Evolutionary conservation across 164 flowering plant genomes (phyloP).

Genomic region (Berberis thunbergii): DNA sequence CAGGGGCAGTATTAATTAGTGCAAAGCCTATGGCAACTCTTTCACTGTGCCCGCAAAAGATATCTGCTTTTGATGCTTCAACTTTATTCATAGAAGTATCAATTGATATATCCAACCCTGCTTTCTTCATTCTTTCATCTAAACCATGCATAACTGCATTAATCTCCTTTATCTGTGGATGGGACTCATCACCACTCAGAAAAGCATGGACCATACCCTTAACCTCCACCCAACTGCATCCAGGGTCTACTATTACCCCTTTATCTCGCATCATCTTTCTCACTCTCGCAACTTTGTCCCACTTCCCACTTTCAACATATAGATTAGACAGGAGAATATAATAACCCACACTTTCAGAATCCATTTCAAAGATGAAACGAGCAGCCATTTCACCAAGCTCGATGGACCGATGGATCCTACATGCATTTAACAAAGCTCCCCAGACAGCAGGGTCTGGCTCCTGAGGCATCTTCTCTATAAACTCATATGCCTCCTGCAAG

Average conservation of each 20-base stretch:
- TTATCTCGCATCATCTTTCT: constrained; percentile 56
- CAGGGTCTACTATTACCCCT: constrained; percentile 69
- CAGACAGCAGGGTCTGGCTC: constrained; percentile 75
- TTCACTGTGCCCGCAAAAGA: constrained; percentile 94
- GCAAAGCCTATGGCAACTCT: constrained; percentile 70
- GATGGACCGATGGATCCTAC: constrained; percentile 56
- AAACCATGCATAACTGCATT: constrained; percentile 51
- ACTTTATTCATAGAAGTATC: constrained; percentile 20
- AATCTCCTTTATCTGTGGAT: constrained; percentile 65
- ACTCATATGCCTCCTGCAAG: constrained; percentile 55
- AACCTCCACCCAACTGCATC: constrained; percentile 89
- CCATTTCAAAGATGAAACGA: constrained; percentile 44
- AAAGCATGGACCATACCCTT: constrained; percentile 84
- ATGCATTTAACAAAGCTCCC: constrained; percentile 85
- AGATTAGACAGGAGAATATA: constrained; percentile 62
- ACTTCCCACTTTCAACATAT: constrained; percentile 55
- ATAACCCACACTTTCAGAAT: constrained; percentile 49
- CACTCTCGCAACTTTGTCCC: constrained; percentile 71
- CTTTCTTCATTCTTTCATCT: constrained; percentile 54
- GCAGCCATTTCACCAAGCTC: constrained; percentile 83
- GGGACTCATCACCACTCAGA: constrained; percentile 62
- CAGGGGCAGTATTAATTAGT: constrained; percentile 74
- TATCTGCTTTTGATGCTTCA: constrained; percentile 56
- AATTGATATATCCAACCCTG: constrained; percentile 15
- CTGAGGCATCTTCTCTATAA: constrained; percentile 62